Evolutionary conservation across 2,329 filamentous ascomycete genomes (phyloP).

Genomic region (Colletotrichum lupini): DNA sequence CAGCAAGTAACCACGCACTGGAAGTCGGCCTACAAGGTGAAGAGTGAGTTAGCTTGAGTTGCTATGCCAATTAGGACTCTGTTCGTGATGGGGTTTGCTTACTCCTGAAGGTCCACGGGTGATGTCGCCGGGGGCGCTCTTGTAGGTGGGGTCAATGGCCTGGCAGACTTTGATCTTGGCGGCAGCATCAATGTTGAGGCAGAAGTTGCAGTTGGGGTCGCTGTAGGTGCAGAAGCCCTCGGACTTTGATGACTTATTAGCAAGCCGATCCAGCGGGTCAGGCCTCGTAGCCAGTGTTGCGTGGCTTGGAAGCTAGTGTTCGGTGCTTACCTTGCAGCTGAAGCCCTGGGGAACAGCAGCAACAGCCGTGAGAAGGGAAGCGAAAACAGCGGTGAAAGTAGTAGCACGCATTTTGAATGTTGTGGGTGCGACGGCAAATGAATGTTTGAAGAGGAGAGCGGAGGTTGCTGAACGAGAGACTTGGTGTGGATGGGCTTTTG

Average conservation of each 20-base stretch:
- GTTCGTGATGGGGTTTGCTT: background rate
- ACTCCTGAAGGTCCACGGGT: background rate
- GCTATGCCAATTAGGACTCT: background rate
- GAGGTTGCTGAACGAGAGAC: background rate
- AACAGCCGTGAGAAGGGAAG: background rate
- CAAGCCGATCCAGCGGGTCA: background rate
- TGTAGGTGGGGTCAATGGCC: conserved; percentile 11
- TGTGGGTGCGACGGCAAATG: too few species aligned
- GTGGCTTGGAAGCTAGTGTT: background rate
- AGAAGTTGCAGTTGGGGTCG: conserved; percentile 24
- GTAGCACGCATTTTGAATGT: background rate
- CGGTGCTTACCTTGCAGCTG: conserved; percentile 3
- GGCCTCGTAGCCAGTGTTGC: background rate
- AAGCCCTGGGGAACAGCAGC: conserved; percentile 14
- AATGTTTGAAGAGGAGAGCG: background rate
- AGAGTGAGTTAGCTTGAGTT: background rate
- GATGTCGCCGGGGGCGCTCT: background rate
- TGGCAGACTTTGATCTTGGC: conserved; percentile 15
- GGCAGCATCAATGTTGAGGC: background rate
- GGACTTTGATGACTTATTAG: background rate
- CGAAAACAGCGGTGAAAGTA: background rate
- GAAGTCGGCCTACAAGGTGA: conserved; percentile 2
- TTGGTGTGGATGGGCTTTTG: background rate
- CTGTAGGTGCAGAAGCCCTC: conserved; percentile 14
- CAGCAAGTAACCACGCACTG: conserved; percentile 20